A percentile compares a stretch with the other conserved stretches of the same genome.
These are phyloP conservation scores for Neurospora sp. DNA, from an alignment of 495 filamentous ascomycete species.

Conservation along the genomic window DNA sequence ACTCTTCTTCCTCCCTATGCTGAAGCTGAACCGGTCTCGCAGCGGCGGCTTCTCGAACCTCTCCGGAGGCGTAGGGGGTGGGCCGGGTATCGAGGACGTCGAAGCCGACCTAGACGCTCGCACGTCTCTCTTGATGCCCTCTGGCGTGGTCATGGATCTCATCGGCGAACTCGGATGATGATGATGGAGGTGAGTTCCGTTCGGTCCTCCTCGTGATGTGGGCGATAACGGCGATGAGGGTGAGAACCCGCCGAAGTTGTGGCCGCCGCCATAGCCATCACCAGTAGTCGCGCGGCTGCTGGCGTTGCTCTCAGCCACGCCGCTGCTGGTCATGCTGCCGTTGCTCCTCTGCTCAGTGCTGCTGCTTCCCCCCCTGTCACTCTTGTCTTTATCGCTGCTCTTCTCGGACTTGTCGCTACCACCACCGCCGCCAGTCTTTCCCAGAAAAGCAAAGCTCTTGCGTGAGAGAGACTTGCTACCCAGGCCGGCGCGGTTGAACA, in stretches of 20 bases:
- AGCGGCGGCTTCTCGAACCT: conserved; percentile 14
- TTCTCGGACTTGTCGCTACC: conserved; percentile 20
- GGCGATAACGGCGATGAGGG: neutral
- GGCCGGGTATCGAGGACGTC: neutral
- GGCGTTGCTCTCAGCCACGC: neutral
- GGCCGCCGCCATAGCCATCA: neutral
- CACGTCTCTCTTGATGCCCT: conserved; percentile 2
- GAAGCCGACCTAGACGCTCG: neutral
- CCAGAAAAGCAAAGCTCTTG: conserved; percentile 40
- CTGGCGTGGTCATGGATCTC: conserved; percentile 4
- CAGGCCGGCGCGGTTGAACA: conserved; percentile 28
- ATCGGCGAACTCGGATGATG: conserved; percentile 7
- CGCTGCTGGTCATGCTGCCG: conserved; percentile 3
- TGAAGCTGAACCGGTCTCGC: conserved; percentile 47
- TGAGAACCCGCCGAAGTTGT: neutral
- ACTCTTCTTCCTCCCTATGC: conserved; percentile 52
- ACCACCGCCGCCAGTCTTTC: conserved; percentile 12
- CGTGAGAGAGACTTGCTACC: conserved; percentile 37
- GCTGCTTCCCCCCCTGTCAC: conserved; percentile 4
- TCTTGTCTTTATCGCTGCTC: conserved; percentile 21
- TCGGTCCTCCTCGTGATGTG: neutral
- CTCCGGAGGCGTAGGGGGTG: neutral
- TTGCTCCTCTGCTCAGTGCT: conserved; percentile 11
- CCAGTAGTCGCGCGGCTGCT: neutral
- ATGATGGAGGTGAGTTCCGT: neutral